Percentiles rank a stretch among this genome's conserved stretches.
Conservation (phyloP, 2,329 filamentous ascomycete species). For the Torrubiellomyces zombiae region DNA sequence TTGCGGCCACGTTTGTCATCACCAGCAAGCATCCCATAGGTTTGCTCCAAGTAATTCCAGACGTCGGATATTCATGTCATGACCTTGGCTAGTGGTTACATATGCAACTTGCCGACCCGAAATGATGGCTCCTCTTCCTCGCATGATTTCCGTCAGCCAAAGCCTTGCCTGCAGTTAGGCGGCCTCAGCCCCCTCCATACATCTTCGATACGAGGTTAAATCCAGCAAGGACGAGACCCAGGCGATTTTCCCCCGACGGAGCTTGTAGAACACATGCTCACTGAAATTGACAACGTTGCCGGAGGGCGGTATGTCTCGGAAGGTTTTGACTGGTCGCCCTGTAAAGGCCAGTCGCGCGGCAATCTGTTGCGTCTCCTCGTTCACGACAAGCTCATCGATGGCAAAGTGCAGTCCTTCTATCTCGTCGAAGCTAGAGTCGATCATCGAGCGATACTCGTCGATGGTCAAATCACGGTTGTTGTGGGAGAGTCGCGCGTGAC, state of each 20-base stretch:
- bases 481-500: conserved; percentile 12
- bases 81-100: no score
- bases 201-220: conserved; percentile 10
- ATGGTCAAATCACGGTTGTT: conserved; percentile 11
- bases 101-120: no score
- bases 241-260: conserved; percentile 15
- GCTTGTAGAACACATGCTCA: conserved; percentile 19
- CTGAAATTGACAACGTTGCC: conserved; percentile 13
- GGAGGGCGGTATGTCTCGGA: conserved; percentile 13
- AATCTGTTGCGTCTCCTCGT: conserved; percentile 14
- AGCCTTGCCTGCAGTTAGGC: no score
- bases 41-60: no score
- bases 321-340: conserved; percentile 11
- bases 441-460: conserved; percentile 12
- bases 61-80: no score
- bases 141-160: no score
- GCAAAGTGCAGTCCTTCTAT: conserved; percentile 12
- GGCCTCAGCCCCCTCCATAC: no score
- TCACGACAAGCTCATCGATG: conserved; percentile 13
- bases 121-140: no score
- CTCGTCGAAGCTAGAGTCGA: conserved; percentile 11
- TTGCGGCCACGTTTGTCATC: no score
- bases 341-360: conserved; percentile 14
- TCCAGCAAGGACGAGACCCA: conserved; percentile 18
- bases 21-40: no score